Percentiles rank a stretch among this genome's conserved stretches.
Evolutionary conservation across 139 green algal species (phyloP).

Genomic region (Eudorina sp.): DNA sequence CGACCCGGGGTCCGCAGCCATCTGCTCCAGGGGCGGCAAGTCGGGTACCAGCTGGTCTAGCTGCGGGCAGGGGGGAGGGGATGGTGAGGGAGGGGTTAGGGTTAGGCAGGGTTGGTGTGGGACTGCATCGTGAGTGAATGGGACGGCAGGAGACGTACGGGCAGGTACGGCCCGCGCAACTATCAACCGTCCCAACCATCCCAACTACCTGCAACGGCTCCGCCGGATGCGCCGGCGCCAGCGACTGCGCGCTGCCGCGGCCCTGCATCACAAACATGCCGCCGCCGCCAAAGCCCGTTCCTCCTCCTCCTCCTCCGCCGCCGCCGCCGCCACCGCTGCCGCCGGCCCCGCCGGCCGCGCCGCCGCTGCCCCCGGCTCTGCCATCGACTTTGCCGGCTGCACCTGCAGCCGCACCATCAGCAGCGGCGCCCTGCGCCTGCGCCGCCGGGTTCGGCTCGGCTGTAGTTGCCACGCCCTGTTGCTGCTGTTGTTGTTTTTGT

Average conservation of each 20-base stretch:
- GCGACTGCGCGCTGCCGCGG: background rate
- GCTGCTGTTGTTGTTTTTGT: background rate
- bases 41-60: background rate
- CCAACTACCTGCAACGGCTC: conserved; percentile 23
- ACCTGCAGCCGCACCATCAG: background rate
- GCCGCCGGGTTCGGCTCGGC: background rate
- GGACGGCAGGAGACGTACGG: too few species aligned
- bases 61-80: background rate
- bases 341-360: background rate
- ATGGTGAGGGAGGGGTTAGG: background rate
- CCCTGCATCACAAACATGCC: conserved; percentile 8
- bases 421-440: background rate
- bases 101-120: too few species aligned
- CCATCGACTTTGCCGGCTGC: background rate
- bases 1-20: background rate
- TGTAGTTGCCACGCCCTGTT: background rate
- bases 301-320: background rate
- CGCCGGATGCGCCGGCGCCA: background rate
- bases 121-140: too few species aligned
- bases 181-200: background rate
- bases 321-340: background rate
- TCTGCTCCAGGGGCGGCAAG: background rate
- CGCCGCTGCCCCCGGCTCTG: background rate
- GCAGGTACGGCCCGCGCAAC: too few species aligned
- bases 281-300: conserved; percentile 9